Base-by-base conservation (phyloP, 371 early-diverging fungal genomes). In the Mortierella sp. region DNA sequence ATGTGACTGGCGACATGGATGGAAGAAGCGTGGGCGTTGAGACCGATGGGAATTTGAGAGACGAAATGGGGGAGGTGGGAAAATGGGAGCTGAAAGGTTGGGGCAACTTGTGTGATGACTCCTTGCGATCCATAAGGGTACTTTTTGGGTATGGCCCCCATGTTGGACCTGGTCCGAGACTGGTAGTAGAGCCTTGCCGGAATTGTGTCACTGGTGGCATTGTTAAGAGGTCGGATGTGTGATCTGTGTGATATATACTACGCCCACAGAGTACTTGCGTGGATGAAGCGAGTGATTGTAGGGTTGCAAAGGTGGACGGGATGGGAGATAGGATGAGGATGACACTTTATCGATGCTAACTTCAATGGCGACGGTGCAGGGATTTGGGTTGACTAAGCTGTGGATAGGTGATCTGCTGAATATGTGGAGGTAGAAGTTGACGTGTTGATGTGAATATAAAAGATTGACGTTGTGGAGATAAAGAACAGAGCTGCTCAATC, bases 131-230 rank as follows among this genome's bases (percentile, higher is more conserved):
- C 7, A 28, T 58, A 7, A 33, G 28, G 3, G 65, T 48, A 58
- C 50, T 45, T 32, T 65, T 47, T 16, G 80, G 75, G 48, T 75
- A 80, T 8, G 80, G 75, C 33, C 67, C 80, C 80, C 74, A 74
- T 5, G 59, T 22, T 16, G 58, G 68, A 19, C 65, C 38, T 22
- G 66, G n/a, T 22, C 71, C 68, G 32, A 71, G 43, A 58, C 43
- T 60, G 11, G 28, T 28, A 28, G 67, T 67, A n/a, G 74, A 58
- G 55, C 79, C 63, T 63, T 73, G 79, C 61, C 71, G 63, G 55
- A 41, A 40, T 36, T 80, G 74, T 22, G 80, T 68, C 58, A 64
- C 64, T 43, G 75, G 80, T 32, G 80, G 80, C 80, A 80, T 79
- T 48, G 61, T 21, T 63, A 24, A 63, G 40, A 55, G 36, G 55